Percentiles rank a stretch among this genome's conserved stretches.
Evolutionary conservation across 176 grass and related monocot genomes (phyloP).

Genomic region (Oryza meyeriana): DNA sequence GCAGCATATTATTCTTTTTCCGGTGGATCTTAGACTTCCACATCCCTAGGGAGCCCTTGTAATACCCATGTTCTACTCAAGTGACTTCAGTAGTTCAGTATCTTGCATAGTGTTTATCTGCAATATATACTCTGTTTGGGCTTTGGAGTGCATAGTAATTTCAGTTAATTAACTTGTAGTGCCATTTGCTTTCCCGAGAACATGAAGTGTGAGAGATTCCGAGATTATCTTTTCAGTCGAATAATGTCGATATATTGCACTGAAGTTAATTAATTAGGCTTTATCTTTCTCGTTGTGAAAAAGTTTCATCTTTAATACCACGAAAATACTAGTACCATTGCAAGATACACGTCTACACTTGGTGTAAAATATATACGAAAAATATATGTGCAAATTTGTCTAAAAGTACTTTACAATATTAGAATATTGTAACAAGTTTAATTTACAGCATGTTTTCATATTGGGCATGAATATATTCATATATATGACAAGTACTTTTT

Average conservation of each 20-base stretch:
- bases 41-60: background rate
- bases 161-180: background rate
- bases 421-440: too few relatives aligned
- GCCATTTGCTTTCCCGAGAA: background rate
- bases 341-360: background rate
- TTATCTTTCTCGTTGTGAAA: background rate
- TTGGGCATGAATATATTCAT: background rate
- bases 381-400: background rate
- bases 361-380: background rate
- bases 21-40: constrained; percentile 27
- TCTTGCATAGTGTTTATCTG: background rate
- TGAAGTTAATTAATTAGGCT: background rate
- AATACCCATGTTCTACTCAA: background rate
- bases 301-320: background rate
- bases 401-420: too few relatives aligned
- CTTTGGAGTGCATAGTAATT: background rate
- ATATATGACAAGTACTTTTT: too few relatives aligned
- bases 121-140: background rate
- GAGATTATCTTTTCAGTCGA: background rate
- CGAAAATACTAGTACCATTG: too few relatives aligned
- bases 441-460: background rate
- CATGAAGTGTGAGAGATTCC: background rate
- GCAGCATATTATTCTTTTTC: background rate
- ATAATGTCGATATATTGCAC: constrained; percentile 3
- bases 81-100: background rate